Evolutionary conservation across 2,329 filamentous ascomycete species (phyloP).

Genomic region (Thermoascus crustaceus): DNA sequence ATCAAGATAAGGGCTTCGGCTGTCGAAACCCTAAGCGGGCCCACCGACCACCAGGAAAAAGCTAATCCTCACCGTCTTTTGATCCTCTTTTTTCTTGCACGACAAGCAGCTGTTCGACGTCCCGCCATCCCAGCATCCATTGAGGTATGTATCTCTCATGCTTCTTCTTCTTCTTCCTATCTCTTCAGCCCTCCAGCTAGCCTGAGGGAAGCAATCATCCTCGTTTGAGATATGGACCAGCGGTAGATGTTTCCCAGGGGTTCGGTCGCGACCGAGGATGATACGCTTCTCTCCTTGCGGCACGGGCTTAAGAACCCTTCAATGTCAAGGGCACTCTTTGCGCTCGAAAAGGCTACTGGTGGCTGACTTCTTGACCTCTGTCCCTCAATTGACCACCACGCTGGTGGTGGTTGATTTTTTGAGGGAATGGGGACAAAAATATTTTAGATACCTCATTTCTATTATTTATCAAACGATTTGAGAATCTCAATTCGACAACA

Average conservation of each 20-base stretch:
- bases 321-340: constrained; percentile 56
- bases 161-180: constrained; percentile 15
- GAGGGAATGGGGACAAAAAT: constrained; percentile 1
- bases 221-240: constrained; percentile 4
- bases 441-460: constrained; percentile 53
- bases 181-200: constrained; percentile 36
- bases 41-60: constrained; percentile 25
- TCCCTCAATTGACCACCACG: constrained; percentile 6
- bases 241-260: background rate
- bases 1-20: constrained; percentile 20
- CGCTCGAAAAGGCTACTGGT: constrained; percentile 56
- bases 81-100: constrained; percentile 8
- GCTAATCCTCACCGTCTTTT: constrained; percentile 13
- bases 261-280: constrained; percentile 18
- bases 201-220: constrained; percentile 37
- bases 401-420: constrained; percentile 2
- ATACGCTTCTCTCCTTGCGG: constrained; percentile 38
- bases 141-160: constrained; percentile 34
- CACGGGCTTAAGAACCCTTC: constrained; percentile 63
- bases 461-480: constrained; percentile 34
- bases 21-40: constrained; percentile 22
- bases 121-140: constrained; percentile 23
- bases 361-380: constrained; percentile 46
- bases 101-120: constrained; percentile 15
- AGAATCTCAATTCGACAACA: constrained; percentile 40